Percentiles rank a stretch among this genome's conserved stretches.
These are phyloP conservation scores for Microstegium vimineum DNA, from an alignment of 176 grass and related monocot species.

Conservation along the genomic window DNA sequence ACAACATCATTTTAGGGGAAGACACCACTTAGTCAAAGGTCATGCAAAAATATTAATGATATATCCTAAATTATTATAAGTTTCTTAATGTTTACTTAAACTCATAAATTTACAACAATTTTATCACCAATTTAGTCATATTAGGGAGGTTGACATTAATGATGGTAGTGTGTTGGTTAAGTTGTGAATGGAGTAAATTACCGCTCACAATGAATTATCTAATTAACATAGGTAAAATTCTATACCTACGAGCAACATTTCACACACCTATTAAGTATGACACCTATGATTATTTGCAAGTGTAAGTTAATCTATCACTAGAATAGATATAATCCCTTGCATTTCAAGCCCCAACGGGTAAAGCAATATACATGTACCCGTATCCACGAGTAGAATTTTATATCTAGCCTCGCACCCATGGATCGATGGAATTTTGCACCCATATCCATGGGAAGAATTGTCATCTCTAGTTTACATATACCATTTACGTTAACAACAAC, in stretches of 20 bases:
- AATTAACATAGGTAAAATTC: neutral
- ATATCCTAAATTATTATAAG: neutral
- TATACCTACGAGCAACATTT: neutral
- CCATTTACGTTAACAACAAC: neutral
- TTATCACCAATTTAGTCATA: neutral
- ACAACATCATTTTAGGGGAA: neutral
- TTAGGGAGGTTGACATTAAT: neutral
- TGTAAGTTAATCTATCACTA: neutral
- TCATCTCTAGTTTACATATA: neutral
- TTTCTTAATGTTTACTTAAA: neutral
- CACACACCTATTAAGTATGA: neutral
- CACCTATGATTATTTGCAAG: neutral
- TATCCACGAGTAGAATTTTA: neutral
- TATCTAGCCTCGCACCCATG: neutral
- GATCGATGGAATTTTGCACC: neutral
- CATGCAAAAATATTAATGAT: neutral
- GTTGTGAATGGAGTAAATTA: neutral
- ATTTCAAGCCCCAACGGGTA: neutral
- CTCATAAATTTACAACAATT: neutral
- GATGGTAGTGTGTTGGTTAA: neutral
- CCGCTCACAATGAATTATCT: neutral
- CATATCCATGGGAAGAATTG: neutral
- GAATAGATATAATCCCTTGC: neutral
- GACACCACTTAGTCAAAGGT: neutral
- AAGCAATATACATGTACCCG: neutral